A percentile compares a stretch with the other conserved stretches of the same genome.
These are phyloP conservation scores for Sorghum bicolor DNA, from an alignment of 176 grass and related monocot genomes.

Conservation along the genomic window DNA sequence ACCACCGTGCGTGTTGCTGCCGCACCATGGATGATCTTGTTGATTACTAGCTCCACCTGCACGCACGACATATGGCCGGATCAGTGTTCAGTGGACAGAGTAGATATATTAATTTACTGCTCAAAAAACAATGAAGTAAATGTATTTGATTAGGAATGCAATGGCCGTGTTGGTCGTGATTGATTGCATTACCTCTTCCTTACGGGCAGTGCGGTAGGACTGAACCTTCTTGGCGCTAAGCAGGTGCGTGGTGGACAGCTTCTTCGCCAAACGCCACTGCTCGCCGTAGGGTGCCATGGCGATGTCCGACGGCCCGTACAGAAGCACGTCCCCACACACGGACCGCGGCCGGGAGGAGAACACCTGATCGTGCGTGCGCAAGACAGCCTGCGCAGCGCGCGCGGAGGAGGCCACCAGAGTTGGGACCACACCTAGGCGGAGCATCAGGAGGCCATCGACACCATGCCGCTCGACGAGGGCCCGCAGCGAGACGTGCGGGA, in stretches of 20 bases:
- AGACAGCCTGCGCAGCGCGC: neutral
- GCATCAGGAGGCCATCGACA: neutral
- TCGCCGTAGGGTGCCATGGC: neutral
- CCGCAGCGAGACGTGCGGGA: neutral
- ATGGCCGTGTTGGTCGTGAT: too few relatives aligned
- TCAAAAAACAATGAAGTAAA: too few relatives aligned
- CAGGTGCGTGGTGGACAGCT: neutral
- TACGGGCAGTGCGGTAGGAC: neutral
- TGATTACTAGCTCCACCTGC: neutral
- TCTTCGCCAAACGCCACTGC: neutral
- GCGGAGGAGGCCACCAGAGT: neutral
- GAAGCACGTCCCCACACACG: neutral
- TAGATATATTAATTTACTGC: too few relatives aligned
- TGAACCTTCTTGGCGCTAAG: neutral
- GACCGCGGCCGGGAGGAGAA: neutral
- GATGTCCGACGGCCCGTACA: neutral
- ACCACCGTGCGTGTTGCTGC: neutral
- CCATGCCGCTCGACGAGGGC: neutral
- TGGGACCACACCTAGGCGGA: neutral
- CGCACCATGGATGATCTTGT: neutral
- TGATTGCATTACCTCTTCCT: neutral
- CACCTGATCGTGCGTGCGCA: neutral
- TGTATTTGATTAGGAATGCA: too few relatives aligned
- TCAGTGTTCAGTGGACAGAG: too few relatives aligned
- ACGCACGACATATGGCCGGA: too few relatives aligned